Evolutionary conservation across 1,139 yeast species (phyloP).

Genomic region (Sugiyamaella grinbergsii): DNA sequence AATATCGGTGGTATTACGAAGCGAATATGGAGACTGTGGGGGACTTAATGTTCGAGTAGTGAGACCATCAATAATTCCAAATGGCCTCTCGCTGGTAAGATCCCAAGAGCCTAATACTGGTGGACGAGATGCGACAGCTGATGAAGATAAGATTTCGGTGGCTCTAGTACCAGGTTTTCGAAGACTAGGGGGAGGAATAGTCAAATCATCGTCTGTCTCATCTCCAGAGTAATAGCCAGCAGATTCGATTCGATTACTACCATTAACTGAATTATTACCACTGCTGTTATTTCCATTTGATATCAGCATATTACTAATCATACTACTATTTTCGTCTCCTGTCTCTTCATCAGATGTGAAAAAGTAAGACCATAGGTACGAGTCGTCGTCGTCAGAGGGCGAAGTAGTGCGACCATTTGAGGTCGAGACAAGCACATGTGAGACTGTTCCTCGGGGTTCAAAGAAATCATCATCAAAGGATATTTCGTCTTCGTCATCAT

Average conservation of each 20-base stretch:
- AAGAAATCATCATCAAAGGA: slow-evolving; percentile 39
- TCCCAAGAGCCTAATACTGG: slow-evolving; percentile 94
- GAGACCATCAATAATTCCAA: slow-evolving; percentile 91
- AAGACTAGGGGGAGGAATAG: slow-evolving; percentile 65
- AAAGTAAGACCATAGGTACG: slow-evolving; percentile 46
- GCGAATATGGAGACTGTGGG: slow-evolving; percentile 11
- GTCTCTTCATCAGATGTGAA: slow-evolving; percentile 41
- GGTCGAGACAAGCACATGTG: slow-evolving; percentile 20
- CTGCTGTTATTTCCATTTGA: slow-evolving; percentile 1
- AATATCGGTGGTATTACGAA: not conserved
- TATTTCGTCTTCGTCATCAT: slow-evolving; percentile 42
- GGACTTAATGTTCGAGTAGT: slow-evolving; percentile 77
- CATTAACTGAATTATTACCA: slow-evolving; percentile 13
- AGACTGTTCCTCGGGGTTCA: slow-evolving; percentile 30
- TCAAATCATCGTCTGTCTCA: slow-evolving; percentile 87
- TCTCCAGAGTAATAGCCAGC: slow-evolving; percentile 57
- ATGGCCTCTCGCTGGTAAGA: slow-evolving; percentile 74
- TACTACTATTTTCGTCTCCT: slow-evolving; percentile 40
- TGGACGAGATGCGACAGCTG: slow-evolving; percentile 82
- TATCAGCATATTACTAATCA: slow-evolving; percentile 15
- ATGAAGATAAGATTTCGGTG: slow-evolving; percentile 84
- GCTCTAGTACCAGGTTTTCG: slow-evolving; percentile 72
- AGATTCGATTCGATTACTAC: slow-evolving; percentile 30
- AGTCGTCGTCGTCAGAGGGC: slow-evolving; percentile 37
- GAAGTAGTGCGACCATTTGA: slow-evolving; percentile 11